Conservation (phyloP, 768 basidiomycete genomes). For the Tylopilus balloui region DNA sequence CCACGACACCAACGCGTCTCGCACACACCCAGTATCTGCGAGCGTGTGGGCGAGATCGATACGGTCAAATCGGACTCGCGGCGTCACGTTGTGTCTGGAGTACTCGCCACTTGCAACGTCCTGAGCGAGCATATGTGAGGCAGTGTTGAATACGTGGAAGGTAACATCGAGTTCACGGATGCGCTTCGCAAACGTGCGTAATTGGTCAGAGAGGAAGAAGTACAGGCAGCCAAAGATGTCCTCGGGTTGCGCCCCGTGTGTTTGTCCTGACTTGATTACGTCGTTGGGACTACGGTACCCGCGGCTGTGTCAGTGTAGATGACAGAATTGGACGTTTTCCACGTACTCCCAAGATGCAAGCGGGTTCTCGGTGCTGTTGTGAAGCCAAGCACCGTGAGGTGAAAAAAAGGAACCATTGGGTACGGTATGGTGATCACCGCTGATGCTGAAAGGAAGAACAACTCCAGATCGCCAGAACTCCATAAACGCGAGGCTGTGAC, state of each 20-base stretch:
- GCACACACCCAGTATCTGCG: slow-evolving; percentile 33
- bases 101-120: slow-evolving; percentile 29
- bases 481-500: slow-evolving; percentile 39
- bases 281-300: slow-evolving; percentile 33
- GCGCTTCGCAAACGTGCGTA: slow-evolving; percentile 36
- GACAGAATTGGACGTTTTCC: not conserved
- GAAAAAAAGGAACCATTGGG: slow-evolving; percentile 45
- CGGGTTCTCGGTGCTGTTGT: slow-evolving; percentile 34
- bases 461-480: slow-evolving; percentile 39
- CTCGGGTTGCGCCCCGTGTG: slow-evolving; percentile 33
- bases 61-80: slow-evolving; percentile 37
- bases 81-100: slow-evolving; percentile 21
- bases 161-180: slow-evolving; percentile 34
- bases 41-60: slow-evolving; percentile 40
- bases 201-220: slow-evolving; percentile 39
- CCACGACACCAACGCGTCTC: slow-evolving; percentile 34
- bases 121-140: slow-evolving; percentile 37
- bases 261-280: slow-evolving; percentile 35
- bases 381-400: slow-evolving; percentile 40
- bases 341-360: slow-evolving; percentile 47
- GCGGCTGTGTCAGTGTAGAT: not conserved
- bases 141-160: slow-evolving; percentile 32
- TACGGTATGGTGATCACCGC: slow-evolving; percentile 32
- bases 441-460: slow-evolving; percentile 41
- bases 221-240: slow-evolving; percentile 49